Base-by-base conservation (phyloP, 192 early-diverging fungal genomes). In the Mortierella hygrophila region DNA sequence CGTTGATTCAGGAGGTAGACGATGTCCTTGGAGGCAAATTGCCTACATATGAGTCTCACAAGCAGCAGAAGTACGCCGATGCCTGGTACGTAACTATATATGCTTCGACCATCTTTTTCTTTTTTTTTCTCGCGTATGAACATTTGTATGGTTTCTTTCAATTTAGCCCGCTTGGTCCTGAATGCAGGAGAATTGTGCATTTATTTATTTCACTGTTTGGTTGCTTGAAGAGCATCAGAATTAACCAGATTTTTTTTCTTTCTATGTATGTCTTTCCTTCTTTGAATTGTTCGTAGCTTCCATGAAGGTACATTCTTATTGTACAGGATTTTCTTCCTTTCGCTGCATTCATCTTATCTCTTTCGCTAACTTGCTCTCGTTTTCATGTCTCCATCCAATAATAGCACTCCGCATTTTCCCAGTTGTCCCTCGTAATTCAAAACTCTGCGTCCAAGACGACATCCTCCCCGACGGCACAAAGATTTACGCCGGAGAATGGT, bases 381-480 rank as follows among this genome's bases (percentile, higher is more conserved):
- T n/a, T n/a, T n/a, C n/a, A n/a, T n/a, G n/a, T n/a, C n/a, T n/a
- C 0, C 23, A 1, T 7, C 29, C 29, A 0, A 4, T 26, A 37
- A 6, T 49, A 77, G 81, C 81, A 2, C 71, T 82, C 63, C 75
- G 81, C 23, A 41, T 82, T 4, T 77, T 49, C 40, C 81, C 81
- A 29, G 26, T 44, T 16, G 70, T 74, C 16, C 81, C 95, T 7
- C 29, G 26, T 0, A 90, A 94, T 41, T 21, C 78, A 5, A 94
- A 93, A 82, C 60, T 79, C 32, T 89, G 90, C 38, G 69, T 92
- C 32, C 57, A 89, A 9, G 94, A 96, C 65, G 90, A 90, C 47
- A 70, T 93, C 10, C 80, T 93, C 52, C 95, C 95, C 11, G 92
- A 95, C 79, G 94, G 93, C 11, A 93, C 90, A 6, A 68, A 76